These are phyloP conservation scores for Mycosphaerella arachidis DNA, from an alignment of 2,329 filamentous ascomycete genomes.

Conservation along the genomic window DNA sequence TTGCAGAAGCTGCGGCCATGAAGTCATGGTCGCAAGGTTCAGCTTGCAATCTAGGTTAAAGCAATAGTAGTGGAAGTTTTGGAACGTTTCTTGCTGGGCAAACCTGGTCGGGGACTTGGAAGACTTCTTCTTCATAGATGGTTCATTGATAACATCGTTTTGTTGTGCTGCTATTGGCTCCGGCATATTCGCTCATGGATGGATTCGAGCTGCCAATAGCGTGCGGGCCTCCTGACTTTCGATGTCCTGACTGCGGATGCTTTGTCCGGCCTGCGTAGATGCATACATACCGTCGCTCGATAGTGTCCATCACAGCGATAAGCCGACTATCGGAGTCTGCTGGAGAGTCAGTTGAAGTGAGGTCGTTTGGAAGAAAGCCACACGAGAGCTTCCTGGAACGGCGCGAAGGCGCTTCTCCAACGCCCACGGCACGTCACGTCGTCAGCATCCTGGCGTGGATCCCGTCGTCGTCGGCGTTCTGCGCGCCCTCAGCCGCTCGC, in stretches of 20 bases:
- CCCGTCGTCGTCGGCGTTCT: neutral
- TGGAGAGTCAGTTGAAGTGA: neutral
- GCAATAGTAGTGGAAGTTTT: neutral
- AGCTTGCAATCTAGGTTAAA: neutral
- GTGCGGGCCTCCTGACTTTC: neutral
- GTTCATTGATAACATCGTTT: neutral
- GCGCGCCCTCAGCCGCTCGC: too few species aligned
- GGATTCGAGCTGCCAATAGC: neutral
- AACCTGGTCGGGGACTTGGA: neutral
- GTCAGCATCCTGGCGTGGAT: neutral
- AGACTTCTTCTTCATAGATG: neutral
- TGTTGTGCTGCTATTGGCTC: neutral
- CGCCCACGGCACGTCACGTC: neutral
- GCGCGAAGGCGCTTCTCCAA: too few species aligned
- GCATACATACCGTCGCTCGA: neutral
- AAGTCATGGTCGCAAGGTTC: neutral
- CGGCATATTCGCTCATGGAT: neutral
- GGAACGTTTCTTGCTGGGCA: neutral
- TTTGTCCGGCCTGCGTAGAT: neutral
- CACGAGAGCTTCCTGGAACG: neutral
- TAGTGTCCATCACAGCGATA: neutral
- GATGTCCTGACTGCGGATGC: neutral
- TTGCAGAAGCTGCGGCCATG: neutral
- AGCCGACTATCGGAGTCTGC: neutral
- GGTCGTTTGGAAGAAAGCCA: neutral